These are phyloP conservation scores for Picea abies DNA, from an alignment of 83 land plant species.

Conservation along the genomic window DNA sequence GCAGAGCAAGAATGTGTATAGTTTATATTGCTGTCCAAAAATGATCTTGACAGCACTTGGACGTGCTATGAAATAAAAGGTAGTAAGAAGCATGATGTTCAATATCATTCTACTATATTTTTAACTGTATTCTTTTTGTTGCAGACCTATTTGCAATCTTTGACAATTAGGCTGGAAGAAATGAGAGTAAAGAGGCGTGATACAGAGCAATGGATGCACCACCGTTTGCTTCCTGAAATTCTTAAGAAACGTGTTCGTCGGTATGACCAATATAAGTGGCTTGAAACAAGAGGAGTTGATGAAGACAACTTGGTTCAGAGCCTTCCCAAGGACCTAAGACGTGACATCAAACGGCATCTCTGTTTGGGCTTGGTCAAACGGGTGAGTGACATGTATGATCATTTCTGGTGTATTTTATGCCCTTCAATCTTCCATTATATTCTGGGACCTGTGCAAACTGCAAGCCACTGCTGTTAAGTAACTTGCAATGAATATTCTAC, in stretches of 20 bases:
- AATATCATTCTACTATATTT: background rate
- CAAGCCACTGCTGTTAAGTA: background rate
- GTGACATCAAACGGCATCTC: conserved; percentile 92
- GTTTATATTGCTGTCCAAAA: background rate
- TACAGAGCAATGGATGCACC: conserved; percentile 84
- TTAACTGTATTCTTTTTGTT: background rate
- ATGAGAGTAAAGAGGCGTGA: conserved; percentile 71
- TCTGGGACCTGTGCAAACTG: background rate
- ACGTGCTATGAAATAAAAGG: background rate
- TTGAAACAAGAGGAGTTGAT: conserved; percentile 93
- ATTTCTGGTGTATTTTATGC: background rate
- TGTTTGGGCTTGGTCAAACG: conserved; percentile 67
- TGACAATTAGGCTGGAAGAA: conserved; percentile 63
- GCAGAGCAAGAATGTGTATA: background rate
- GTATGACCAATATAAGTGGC: conserved; percentile 85
- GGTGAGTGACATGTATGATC: conserved; percentile 34
- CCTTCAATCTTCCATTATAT: background rate
- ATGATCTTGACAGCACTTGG: background rate
- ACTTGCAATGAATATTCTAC: background rate
- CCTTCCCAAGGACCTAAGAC: conserved; percentile 82
- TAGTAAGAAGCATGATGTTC: background rate
- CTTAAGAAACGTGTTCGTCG: conserved; percentile 67
- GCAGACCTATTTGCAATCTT: conserved; percentile 66
- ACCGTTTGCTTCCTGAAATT: conserved; percentile 51
- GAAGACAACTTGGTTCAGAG: conserved; percentile 75